Base-by-base conservation (phyloP, 2,329 filamentous ascomycete genomes). In the Dactylonectria estremocensis region DNA sequence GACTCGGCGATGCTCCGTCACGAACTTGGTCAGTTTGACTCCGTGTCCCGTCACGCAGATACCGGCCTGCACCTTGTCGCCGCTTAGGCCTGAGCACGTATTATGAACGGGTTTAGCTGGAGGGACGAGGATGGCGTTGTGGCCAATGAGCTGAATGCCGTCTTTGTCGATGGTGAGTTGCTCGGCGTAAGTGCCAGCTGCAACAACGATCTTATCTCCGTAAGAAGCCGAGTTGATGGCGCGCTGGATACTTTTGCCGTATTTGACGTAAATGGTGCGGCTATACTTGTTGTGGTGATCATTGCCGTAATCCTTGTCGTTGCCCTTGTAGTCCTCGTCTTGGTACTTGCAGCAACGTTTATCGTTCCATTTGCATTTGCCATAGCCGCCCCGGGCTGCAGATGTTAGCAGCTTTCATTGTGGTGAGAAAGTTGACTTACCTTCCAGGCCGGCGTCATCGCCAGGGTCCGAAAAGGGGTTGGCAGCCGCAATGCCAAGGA, bases 101-200 rank as follows among this genome's bases (percentile, higher is more conserved):
- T 81, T 82, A 18, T 64, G 58, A 16, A 59, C 64, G 1, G 68
- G 40, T 6, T 40, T 69, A 2, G 45, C 10, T 6, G 76, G 78
- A n/a, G 77, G 74, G 10, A 64, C 37, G 20, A 81, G 65, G 8
- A 69, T 74, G 5, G 74, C 74, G 18, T 72, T 72, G 2, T 74
- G 66, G 7, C 70, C 80, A 52, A 79, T 61, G 1, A 82, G 74
- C 7, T 72, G 53, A n/a, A 82, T 78, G 1, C 74, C 77, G 20
- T 78, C 70, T 54, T 72, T 81, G 20, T 72, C 69, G 63, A 82
- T 81, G 2, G 74, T 76, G 6, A 82, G 61, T 28, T 81, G 79
- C 62, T 82, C 80, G 0, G 48, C 10, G 40, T 82, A 82, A 0
- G 67, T 76, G 8, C 80, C 80, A 2, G 70, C 55, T n/a, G 72